phyloP scores from a whole-genome alignment of 371 early-diverging fungal genomes.

The Umbelopsis sp. region DNA sequence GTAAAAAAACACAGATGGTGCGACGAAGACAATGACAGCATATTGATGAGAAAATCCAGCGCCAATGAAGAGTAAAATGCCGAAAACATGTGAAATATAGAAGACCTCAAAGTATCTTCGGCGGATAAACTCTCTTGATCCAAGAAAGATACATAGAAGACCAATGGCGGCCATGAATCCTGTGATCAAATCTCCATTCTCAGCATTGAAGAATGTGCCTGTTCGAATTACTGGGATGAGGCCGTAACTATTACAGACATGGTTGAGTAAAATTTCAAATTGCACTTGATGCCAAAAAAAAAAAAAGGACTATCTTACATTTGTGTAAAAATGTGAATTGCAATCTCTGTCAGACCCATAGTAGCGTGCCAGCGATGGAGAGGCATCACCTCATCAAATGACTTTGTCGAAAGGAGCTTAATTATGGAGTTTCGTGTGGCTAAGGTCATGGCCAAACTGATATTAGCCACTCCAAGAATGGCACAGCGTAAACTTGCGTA shows the following conservation, averaged over 20 bases:
- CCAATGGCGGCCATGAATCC: neutral
- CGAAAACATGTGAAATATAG: neutral
- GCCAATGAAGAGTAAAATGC: neutral
- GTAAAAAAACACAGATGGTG: neutral
- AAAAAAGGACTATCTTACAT: neutral
- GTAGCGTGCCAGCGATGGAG: conserved; percentile 1
- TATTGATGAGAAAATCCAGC: neutral
- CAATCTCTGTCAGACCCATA: neutral
- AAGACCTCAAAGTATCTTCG: neutral
- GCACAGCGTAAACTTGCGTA: neutral
- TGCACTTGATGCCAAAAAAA: neutral
- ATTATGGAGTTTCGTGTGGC: neutral
- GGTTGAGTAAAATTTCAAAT: neutral
- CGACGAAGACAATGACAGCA: neutral
- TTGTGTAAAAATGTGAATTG: neutral
- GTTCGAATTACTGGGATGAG: neutral
- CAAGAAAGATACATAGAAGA: neutral
- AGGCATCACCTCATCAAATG: neutral
- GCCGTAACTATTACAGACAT: neutral
- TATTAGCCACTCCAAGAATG: neutral
- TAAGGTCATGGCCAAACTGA: neutral
- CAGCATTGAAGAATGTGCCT: too few species aligned
- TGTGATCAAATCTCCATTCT: neutral
- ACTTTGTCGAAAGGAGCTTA: neutral
- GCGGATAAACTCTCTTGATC: neutral